These are phyloP conservation scores for Kluyveromyces nonfermentans DNA, from an alignment of 805 yeast species.

Conservation along the genomic window DNA sequence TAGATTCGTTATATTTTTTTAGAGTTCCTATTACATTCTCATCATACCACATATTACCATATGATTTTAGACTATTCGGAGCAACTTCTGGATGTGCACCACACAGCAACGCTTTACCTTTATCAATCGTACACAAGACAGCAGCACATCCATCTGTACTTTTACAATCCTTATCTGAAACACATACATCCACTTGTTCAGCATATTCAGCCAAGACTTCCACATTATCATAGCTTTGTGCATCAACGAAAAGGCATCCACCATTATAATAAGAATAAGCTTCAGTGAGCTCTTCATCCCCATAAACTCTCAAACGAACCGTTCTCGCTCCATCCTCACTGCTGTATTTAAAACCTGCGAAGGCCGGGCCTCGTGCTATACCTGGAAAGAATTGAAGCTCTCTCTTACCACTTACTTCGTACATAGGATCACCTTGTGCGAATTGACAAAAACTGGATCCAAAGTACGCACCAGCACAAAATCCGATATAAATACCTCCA, in stretches of 20 bases:
- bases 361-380: constrained; percentile 70
- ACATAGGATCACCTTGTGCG: constrained; percentile 55
- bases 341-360: constrained; percentile 69
- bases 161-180: constrained; percentile 23
- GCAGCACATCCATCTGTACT: constrained; percentile 51
- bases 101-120: constrained; percentile 65
- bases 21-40: constrained; percentile 34
- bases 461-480: constrained; percentile 95
- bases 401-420: constrained; percentile 82
- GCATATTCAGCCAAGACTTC: constrained; percentile 65
- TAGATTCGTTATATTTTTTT: constrained; percentile 33
- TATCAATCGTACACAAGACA: constrained; percentile 50
- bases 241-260: constrained; percentile 78
- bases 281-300: constrained; percentile 18
- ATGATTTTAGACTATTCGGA: constrained; percentile 39
- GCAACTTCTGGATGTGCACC: constrained; percentile 90
- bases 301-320: constrained; percentile 35
- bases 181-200: constrained; percentile 45
- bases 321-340: constrained; percentile 70
- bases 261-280: constrained; percentile 63
- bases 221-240: constrained; percentile 48
- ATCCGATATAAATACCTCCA: constrained; percentile 81
- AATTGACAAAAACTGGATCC: constrained; percentile 71
- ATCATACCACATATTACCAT: constrained; percentile 26
- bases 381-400: constrained; percentile 83